Evolutionary conservation across 75 land plant species (phyloP).

Genomic region (Selaginella tamariscina): DNA sequence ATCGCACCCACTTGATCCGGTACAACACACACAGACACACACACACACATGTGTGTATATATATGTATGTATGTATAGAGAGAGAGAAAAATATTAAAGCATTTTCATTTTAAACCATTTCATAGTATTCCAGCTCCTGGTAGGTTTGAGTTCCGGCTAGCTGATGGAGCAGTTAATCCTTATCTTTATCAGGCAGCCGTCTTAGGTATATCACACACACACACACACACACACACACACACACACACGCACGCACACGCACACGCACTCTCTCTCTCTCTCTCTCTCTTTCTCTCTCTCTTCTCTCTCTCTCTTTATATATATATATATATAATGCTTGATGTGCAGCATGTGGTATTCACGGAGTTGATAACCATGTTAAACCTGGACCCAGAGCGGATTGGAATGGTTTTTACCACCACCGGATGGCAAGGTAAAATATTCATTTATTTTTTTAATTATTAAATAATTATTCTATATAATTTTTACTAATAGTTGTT

Average conservation of each 20-base stretch:
- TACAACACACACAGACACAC: no score
- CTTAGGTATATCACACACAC: constrained; percentile 17
- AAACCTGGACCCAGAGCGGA: constrained; percentile 22
- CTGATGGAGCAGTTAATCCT: constrained; percentile 31
- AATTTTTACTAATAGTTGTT: constrained; percentile 3
- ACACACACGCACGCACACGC: no score
- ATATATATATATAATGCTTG: no score
- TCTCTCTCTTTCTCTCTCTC: no score
- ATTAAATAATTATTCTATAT: no score
- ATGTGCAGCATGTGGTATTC: constrained; percentile 22
- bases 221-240: no score
- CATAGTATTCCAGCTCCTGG: constrained; percentile 24
- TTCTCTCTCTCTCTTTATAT: no score
- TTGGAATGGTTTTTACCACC: constrained; percentile 28
- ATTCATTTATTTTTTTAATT: not conserved
- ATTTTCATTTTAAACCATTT: not conserved
- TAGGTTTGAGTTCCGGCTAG: constrained; percentile 25
- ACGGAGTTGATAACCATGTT: constrained; percentile 17
- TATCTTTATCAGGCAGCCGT: constrained; percentile 25
- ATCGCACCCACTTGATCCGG: constrained; percentile 28
- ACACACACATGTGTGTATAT: no score
- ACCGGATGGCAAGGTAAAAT: constrained; percentile 15
- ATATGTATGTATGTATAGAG: no score
- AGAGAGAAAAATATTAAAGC: not conserved
- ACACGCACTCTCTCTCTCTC: no score